A percentile compares a stretch with the other conserved stretches of the same genome.
phyloP scores from a whole-genome alignment of 306 rosid genomes.

The Gillenia trifoliata region DNA sequence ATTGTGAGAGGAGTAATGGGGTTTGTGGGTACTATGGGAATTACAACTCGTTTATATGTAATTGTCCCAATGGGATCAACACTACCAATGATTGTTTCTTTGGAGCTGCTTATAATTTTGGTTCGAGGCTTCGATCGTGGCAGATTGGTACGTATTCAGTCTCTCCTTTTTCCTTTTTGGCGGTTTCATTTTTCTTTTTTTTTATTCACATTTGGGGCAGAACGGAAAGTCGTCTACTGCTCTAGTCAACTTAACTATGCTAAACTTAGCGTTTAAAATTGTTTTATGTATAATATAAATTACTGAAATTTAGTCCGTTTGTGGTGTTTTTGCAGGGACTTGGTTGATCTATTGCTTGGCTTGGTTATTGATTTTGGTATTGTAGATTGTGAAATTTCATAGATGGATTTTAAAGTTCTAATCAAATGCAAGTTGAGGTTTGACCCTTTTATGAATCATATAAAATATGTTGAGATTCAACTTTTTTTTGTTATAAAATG shows the following conservation, averaged over 20 bases:
- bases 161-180: neutral
- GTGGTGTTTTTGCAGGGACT: conserved; percentile 32
- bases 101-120: conserved; percentile 35
- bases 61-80: conserved; percentile 73
- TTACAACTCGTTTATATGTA: conserved; percentile 56
- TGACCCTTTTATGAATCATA: neutral
- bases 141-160: conserved; percentile 34
- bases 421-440: neutral
- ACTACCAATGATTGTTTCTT: conserved; percentile 62
- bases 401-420: neutral
- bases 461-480: neutral
- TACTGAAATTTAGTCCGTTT: neutral
- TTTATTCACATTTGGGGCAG: neutral
- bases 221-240: accelerated
- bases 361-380: conserved; percentile 28
- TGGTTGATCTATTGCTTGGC: conserved; percentile 33
- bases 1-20: conserved; percentile 65
- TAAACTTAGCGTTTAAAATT: no score
- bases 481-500: neutral
- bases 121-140: conserved; percentile 30
- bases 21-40: conserved; percentile 51
- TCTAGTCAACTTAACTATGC: no score
- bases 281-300: no score
- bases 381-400: neutral
- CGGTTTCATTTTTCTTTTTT: neutral